These are phyloP conservation scores for Ustilago loliicola DNA, from an alignment of 1,284 basidiomycete genomes.

Conservation along the genomic window DNA sequence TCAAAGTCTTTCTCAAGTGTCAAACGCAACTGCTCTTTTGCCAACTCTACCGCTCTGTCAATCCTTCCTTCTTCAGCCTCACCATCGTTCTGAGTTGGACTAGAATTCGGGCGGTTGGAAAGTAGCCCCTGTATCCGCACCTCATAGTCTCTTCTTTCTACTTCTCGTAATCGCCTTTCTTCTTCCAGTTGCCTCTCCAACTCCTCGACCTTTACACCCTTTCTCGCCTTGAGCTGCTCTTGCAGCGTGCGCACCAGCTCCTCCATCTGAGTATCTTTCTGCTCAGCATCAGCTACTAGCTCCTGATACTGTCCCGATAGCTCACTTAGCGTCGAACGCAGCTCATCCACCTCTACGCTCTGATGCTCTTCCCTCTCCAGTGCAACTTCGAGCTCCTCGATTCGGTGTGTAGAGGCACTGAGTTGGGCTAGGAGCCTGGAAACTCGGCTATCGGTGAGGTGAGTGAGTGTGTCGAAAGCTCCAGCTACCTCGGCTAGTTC, in stretches of 20 bases:
- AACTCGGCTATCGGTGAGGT: conserved; percentile 18
- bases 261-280: conserved; percentile 18
- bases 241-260: conserved; percentile 22
- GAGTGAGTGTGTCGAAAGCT: conserved; percentile 28
- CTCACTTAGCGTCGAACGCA: conserved; percentile 13
- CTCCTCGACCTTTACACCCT: background rate
- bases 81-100: background rate
- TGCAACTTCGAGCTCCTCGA: conserved; percentile 25
- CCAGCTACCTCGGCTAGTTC: conserved; percentile 13
- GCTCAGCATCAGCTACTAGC: conserved; percentile 24
- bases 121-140: conserved; percentile 32
- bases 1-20: conserved; percentile 47
- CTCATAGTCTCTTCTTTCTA: conserved; percentile 38
- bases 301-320: conserved; percentile 26
- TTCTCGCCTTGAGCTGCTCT: background rate
- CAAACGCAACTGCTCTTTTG: conserved; percentile 23
- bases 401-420: conserved; percentile 13
- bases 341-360: conserved; percentile 13
- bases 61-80: background rate
- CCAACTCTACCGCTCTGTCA: conserved; percentile 12
- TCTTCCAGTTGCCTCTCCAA: conserved; percentile 27
- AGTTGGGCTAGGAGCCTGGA: conserved; percentile 30
- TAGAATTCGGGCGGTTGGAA: background rate
- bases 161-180: conserved; percentile 28
- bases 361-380: conserved; percentile 19